A percentile compares a stretch with the other conserved stretches of the same genome.
Evolutionary conservation across 176 grass and related monocot species (phyloP).

Genomic region (Ensete glaucum): DNA sequence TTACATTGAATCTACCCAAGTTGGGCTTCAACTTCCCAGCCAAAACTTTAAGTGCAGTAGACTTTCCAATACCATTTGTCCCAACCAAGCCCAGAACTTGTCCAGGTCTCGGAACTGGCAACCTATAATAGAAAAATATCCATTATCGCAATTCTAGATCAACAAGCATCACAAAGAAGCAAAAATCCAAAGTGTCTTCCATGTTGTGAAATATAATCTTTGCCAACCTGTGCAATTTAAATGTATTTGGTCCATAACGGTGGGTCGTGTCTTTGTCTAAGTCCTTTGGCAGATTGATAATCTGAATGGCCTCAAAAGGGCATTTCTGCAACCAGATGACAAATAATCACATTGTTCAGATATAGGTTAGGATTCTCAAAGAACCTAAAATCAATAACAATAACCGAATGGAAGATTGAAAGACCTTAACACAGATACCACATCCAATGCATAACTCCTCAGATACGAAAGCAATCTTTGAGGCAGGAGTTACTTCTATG

Average conservation of each 20-base stretch:
- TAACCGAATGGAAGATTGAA: background rate
- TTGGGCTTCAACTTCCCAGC: constrained; percentile 72
- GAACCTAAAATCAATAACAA: background rate
- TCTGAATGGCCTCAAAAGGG: constrained; percentile 84
- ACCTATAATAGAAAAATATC: constrained; percentile 24
- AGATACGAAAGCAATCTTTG: constrained; percentile 64
- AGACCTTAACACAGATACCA: constrained; percentile 88
- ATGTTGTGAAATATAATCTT: no score
- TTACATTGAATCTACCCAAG: constrained; percentile 73
- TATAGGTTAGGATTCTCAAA: background rate
- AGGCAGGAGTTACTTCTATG: constrained; percentile 58
- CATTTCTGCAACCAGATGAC: constrained; percentile 47
- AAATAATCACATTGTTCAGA: constrained; percentile 1
- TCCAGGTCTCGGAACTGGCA: constrained; percentile 81
- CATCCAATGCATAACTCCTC: constrained; percentile 82
- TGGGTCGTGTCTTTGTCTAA: constrained; percentile 77
- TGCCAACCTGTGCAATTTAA: constrained; percentile 67
- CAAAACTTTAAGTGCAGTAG: constrained; percentile 67
- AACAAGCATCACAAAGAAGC: no score
- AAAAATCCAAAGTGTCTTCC: no score
- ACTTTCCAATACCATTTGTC: constrained; percentile 84
- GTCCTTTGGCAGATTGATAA: constrained; percentile 70
- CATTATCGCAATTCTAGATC: background rate
- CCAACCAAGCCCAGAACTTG: constrained; percentile 68
- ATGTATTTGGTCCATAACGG: constrained; percentile 79